Evolutionary conservation across 2,329 filamentous ascomycete species (phyloP).

Genomic region (Stagonosporopsis cucurbitacearum): DNA sequence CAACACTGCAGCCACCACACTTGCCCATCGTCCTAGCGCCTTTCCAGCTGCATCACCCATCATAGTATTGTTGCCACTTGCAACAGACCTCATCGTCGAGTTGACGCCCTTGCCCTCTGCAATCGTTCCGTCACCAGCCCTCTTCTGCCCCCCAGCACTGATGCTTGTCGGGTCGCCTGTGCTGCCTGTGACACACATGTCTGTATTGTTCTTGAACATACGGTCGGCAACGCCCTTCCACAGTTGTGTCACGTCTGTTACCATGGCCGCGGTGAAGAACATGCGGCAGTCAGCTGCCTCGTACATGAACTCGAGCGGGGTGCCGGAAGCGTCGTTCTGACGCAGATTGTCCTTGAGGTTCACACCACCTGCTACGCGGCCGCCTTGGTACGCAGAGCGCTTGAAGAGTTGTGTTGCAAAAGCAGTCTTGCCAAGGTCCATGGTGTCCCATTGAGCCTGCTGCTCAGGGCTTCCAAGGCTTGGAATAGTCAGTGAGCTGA

Average conservation of each 20-base stretch:
- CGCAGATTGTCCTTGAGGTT: constrained; percentile 49
- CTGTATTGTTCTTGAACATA: constrained; percentile 40
- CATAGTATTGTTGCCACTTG: background rate
- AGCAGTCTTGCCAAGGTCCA: constrained; percentile 40
- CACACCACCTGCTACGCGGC: constrained; percentile 38
- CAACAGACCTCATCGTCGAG: constrained; percentile 1
- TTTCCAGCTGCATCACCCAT: constrained; percentile 3
- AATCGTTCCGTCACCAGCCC: constrained; percentile 31
- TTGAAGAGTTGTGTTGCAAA: constrained; percentile 44
- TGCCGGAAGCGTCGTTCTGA: constrained; percentile 45
- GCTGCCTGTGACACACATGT: constrained; percentile 39
- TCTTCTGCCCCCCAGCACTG: constrained; percentile 41
- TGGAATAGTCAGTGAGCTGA: background rate
- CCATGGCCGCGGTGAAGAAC: constrained; percentile 49
- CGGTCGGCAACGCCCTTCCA: constrained; percentile 49
- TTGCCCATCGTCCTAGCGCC: background rate
- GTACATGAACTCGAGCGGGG: constrained; percentile 51
- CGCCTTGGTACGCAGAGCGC: constrained; percentile 36
- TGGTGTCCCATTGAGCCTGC: constrained; percentile 38
- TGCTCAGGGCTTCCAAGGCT: constrained; percentile 41
- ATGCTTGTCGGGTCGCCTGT: constrained; percentile 39
- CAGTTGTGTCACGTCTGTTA: constrained; percentile 44
- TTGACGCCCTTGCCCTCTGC: constrained; percentile 8
- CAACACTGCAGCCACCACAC: background rate
- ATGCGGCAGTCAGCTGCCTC: constrained; percentile 52